phyloP scores from a whole-genome alignment of 768 basidiomycete species.

The Pisolithus albus region DNA sequence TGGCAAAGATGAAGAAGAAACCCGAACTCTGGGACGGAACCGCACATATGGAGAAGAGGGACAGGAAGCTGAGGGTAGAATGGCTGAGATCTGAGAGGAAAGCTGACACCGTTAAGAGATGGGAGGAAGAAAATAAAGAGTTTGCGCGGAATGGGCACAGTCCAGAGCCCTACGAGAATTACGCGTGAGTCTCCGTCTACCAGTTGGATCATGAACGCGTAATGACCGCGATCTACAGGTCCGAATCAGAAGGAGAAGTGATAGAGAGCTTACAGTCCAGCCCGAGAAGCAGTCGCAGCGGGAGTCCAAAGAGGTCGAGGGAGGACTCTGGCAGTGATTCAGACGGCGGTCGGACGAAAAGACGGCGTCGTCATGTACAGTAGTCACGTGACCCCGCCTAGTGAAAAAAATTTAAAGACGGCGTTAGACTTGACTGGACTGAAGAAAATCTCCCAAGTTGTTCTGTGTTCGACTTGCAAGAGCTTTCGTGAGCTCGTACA shows the following conservation, averaged over 20 bases:
- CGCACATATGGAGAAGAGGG: slow-evolving; percentile 15
- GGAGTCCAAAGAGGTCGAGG: slow-evolving; percentile 12
- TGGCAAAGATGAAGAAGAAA: slow-evolving; percentile 27
- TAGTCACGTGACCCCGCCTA: neutral
- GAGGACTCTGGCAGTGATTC: slow-evolving; percentile 2
- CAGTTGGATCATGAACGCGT: neutral
- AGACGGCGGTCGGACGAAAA: neutral
- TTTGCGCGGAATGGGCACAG: slow-evolving; percentile 5
- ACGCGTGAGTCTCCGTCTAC: slow-evolving; percentile 13
- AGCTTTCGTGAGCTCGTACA: slow-evolving; percentile 18
- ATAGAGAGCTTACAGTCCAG: slow-evolving; percentile 22
- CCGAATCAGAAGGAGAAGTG: slow-evolving; percentile 18
- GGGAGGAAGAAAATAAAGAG: slow-evolving; percentile 13
- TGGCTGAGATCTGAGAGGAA: slow-evolving; percentile 20
- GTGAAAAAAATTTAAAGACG: neutral
- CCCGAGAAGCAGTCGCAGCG: slow-evolving; percentile 13
- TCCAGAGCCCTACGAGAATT: slow-evolving; percentile 16
- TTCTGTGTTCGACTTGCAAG: neutral
- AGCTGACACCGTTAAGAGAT: slow-evolving; percentile 12
- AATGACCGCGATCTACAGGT: slow-evolving; percentile 9
- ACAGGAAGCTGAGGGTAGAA: slow-evolving; percentile 18
- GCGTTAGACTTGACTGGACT: neutral
- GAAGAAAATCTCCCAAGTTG: neutral
- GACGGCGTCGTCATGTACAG: neutral
- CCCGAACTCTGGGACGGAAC: slow-evolving; percentile 29